phyloP scores from a whole-genome alignment of 208 protist genomes.

The Crithidia mellificae region DNA sequence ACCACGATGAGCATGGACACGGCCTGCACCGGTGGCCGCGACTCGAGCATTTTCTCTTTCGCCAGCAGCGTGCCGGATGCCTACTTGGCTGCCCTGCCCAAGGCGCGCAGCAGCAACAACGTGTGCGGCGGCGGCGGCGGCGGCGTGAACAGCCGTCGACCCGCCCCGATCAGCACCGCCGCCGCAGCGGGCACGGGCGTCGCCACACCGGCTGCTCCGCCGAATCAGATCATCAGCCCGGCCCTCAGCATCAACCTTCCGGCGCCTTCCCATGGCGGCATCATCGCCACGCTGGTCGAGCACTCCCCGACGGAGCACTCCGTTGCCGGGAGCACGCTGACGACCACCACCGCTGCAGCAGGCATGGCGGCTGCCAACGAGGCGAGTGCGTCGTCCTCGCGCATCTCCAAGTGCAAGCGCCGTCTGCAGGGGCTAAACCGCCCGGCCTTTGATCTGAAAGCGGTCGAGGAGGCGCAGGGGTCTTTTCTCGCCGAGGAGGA shows the following conservation, averaged over 20 bases:
- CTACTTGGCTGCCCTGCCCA: slow-evolving; percentile 2
- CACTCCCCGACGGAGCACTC: slow-evolving; percentile 1
- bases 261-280: background rate
- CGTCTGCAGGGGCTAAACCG: slow-evolving; percentile 34
- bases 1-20: slow-evolving; percentile 23
- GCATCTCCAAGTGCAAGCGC: slow-evolving; percentile 48
- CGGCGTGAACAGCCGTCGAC: background rate
- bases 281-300: background rate
- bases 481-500: slow-evolving; percentile 29
- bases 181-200: background rate
- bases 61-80: slow-evolving; percentile 25
- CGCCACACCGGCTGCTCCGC: too few species aligned
- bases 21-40: slow-evolving; percentile 23
- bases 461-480: slow-evolving; percentile 41
- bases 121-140: background rate
- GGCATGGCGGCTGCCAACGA: background rate
- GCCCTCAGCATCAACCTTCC: background rate
- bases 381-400: slow-evolving; percentile 7
- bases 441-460: slow-evolving; percentile 67
- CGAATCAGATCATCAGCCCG: background rate
- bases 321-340: background rate
- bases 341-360: too few species aligned
- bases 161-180: background rate
- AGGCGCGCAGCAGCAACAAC: background rate
- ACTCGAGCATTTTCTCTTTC: slow-evolving; percentile 37